Base-by-base conservation (phyloP, 768 basidiomycete species). In the Kwoniella botswanensis region DNA sequence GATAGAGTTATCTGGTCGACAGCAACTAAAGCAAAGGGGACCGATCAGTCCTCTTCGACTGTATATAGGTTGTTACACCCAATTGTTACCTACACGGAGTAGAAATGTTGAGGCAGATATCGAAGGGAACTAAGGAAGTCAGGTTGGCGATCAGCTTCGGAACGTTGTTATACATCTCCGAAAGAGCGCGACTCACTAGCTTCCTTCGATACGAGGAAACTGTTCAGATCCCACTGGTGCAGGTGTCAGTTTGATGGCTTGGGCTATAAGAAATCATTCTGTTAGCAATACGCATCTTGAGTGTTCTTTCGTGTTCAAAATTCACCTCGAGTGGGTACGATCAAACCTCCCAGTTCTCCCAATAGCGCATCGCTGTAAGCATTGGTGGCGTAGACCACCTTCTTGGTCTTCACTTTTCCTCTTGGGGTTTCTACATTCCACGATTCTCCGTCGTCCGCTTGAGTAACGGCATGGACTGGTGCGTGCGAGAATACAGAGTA, bases 371-470 rank as follows among this genome's bases (percentile, higher is more conserved):
- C 88, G 12, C 90, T 88, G 71, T 95, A 94, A 0, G 86, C 94
- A 76, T 97, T 97, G 11, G 93, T 94, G 0, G 92, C 93, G 79
- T 94, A 93, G 4, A 97, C 85, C 55, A 96, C 87, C 70, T 89
- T 88, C 21, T 85, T 82, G 72, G 91, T 89, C 4, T 79, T 53
- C 22, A 93, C 80, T 1, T 77, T 73, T 1, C 94, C 93, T n/a
- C 92, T 87, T 0, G 89, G 87, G 0, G 93, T 94, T 4, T 79
- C 73, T 13, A 92, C 80, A 0, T 77, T 77, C 90, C 90, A 92
- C 2, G 85, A 84, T 13, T 54, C 52, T 18, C 60, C 60, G 43
- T 66, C 65, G 53, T 29, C 26, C 4, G 55, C 73, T 65, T 59
- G 41, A 57, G 24, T 53, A 42, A 68, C 35, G 75, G 63, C 50